phyloP scores from a whole-genome alignment of 164 flowering plant genomes.

The Sextonia rubra region DNA sequence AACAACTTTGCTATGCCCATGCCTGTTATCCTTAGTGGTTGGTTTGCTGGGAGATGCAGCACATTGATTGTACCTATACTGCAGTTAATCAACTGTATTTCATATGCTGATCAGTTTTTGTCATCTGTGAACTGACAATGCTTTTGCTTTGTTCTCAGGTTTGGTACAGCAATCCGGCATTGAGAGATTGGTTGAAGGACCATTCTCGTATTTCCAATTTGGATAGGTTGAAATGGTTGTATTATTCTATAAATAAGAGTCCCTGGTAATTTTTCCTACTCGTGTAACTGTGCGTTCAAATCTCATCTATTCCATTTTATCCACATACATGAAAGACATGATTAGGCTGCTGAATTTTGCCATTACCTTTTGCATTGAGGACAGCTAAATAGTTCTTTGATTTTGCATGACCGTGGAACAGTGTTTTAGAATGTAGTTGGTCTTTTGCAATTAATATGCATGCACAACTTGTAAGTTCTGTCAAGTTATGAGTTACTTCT shows the following conservation, averaged over 20 bases:
- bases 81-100: not conserved
- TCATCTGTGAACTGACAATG: not conserved
- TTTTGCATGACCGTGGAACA: not conserved
- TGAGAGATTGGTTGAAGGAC: constrained; percentile 78
- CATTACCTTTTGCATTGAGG: not conserved
- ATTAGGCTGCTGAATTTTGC: not conserved
- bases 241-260: constrained; percentile 70
- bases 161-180: constrained; percentile 75
- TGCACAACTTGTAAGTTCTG: not conserved
- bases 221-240: constrained; percentile 72
- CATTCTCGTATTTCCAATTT: constrained; percentile 52
- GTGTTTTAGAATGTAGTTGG: not conserved
- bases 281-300: not conserved
- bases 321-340: not conserved
- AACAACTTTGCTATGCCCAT: not conserved
- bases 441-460: not conserved
- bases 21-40: no score
- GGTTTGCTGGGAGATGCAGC: no score
- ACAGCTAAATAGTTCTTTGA: not conserved
- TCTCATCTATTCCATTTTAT: constrained; percentile 18
- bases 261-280: constrained; percentile 58
- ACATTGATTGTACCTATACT: not conserved
- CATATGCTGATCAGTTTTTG: not conserved
- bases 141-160: constrained; percentile 36
- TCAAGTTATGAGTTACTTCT: not conserved